Base-by-base conservation (phyloP, 108 stramenopile genomes). In the Mediolabrus comicus region DNA sequence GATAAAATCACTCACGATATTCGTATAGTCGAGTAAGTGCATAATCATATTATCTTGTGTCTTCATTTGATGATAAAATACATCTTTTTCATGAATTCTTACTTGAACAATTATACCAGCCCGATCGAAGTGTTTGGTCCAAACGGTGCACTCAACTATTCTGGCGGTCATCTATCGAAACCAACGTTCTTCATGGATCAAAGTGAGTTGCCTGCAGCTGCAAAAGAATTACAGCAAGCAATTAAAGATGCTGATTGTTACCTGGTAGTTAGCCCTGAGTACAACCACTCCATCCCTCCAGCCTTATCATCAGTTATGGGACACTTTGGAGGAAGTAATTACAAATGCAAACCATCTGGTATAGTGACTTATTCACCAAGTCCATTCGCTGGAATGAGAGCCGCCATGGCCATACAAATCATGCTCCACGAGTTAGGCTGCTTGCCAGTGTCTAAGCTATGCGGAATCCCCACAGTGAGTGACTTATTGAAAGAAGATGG, bases 371-470 rank as follows among this genome's bases (percentile, higher is more conserved):
- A 87, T 30, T 87, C 86, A 0, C 82, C 82, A 2, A 67, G 75
- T 17, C 79, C 83, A 12, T 87, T 72, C 43, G 86, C 62, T 5
- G 86, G 86, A 13, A 83, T 84, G 75, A 49, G 86, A 17, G 84
- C 84, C 3, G 86, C 86, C 10, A 81, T 83, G 75, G 58, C 62
- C n/a, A 80, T 87, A 41, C 76, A 75, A 52, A 60, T 73, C 32
- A 82, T 87, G 84, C 65, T 75, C 16, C 84, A 85, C 29, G 87
- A 87, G 62, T 56, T 87, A 7, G 87, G 87, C 33, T 87, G 87
- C 62, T 72, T 87, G 0, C 87, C 87, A 10, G 84, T 87, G 0
- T 85, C 84, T 1, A 85, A 85, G 33, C 31, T 87, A 27, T 80
- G 74, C 39, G 84, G 84, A 13, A 38, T 87, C 4, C 80, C 83